Evolutionary conservation across 2,329 filamentous ascomycete genomes (phyloP), one percentile per base, ranked within the genome.

Genomic region (Lecanoromycetidae sp.): DNA sequence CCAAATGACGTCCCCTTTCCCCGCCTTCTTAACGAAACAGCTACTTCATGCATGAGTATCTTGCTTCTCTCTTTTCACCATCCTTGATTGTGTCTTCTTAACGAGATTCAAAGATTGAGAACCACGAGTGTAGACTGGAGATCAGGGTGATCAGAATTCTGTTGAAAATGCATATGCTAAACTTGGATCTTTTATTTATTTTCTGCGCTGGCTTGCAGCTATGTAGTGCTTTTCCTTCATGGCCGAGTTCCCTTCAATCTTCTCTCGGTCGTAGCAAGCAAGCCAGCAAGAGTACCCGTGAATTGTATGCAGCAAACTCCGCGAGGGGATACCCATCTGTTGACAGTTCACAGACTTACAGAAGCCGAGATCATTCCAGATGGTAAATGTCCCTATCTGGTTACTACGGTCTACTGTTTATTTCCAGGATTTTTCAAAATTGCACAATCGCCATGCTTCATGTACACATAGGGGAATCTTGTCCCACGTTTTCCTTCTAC

Each of bases 301-400:
- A 50, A 30, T 35, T 15, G 46, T 48, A 48, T 6, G 39, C 26
- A 3, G 29, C 23, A 2, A 12, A 13, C 7, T 22, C n/a, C 10
- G 27, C 22, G 4, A 19, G 5, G 13, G 6, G 7, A 3, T 17
- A 25, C 15, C 12, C 2, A 22, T 15, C 23, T 48, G 32, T 32
- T 45, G 25, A 52, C 25, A 9, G 6, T 39, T 13, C 5, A 15
- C 42, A 60, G 59, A 23, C 56, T 62, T 19, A 59, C 54, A 41
- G 54, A 57, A 27, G 53, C 58, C 10, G 56, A 54, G 15, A 54
- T 64, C 15, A 63, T 60, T 42, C 54, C 60, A 9, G 62, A 63
- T 47, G 63, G 63, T 62, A 55, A 42, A 44, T 44, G 36, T 20
- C 17, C 23, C 17, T 8, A 17, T 12, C 8, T 43, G 15, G 15